Base-by-base conservation (phyloP, 31 red algal species). In the Asparagopsis taxiformis region DNA sequence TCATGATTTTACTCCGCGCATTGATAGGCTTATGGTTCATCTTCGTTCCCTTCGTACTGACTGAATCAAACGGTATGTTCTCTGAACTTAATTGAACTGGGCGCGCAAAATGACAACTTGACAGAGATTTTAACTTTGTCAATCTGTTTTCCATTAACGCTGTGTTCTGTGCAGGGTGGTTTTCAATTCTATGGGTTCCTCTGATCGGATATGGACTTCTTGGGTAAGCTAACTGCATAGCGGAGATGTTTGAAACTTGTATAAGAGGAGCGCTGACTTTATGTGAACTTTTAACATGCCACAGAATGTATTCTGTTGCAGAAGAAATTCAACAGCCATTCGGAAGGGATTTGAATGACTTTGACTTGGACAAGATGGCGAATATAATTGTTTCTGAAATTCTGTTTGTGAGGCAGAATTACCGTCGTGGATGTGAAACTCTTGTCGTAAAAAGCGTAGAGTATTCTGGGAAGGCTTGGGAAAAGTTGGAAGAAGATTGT, bases 121-220 rank as follows among this genome's bases (percentile, higher is more conserved):
- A 17, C 17, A 10, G 44, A 50, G 17, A 13, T 50, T 10, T 17
- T 50, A 10, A 50, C 11, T 13, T 13, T 13, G 44, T 17, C 17
- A 50, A 50, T 17, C 44, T 50, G 44, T n/a, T n/a, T 50, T 50
- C 44, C 17, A 13, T 17, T 50, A 10, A 13, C 44, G 10, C 44
- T 13, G 10, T 50, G 44, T 50, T 17, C 17, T 50, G 44, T 51
- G 66, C 28, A 78, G 74, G 74, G 24, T 84, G 79, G 79, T 84
- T 84, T 28, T 73, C 79, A 3, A 84, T 84, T n/a, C 64, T 84
- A 31, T 84, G 79, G 79, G 58, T 84, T n/a, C 36, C 68, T 28
- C 62, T 84, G 2, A 84, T 84, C 16, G 65, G 62, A 2, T 84
- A 84, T 55, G 79, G 79, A 32, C 44, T 73, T n/a, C n/a, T n/a